Percentiles rank a stretch among this genome's conserved stretches.
These are phyloP conservation scores for Chrysanthemum lavandulifolium DNA, from an alignment of 129 eudicot species.

Conservation along the genomic window DNA sequence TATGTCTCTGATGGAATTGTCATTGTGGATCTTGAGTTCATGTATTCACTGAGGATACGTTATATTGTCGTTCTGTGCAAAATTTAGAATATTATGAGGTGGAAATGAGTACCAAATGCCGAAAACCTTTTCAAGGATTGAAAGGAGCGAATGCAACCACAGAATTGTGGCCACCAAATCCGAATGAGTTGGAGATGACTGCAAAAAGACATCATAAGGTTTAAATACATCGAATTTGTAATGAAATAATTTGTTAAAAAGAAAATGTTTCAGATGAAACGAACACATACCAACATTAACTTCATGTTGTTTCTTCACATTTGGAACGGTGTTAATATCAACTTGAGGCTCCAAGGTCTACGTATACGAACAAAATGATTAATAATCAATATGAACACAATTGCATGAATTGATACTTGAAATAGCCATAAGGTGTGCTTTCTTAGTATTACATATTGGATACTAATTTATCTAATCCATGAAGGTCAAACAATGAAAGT, in stretches of 20 bases:
- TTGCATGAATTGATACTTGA: neutral
- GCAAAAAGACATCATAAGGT: constrained; percentile 17
- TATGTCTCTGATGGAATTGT: neutral
- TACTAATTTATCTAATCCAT: too few species aligned
- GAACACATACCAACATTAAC: constrained; percentile 63
- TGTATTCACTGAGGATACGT: neutral
- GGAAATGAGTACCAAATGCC: too few species aligned
- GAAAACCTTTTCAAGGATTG: constrained; percentile 31
- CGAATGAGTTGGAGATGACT: constrained; percentile 72
- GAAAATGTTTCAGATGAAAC: neutral
- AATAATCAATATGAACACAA: constrained; percentile 9
- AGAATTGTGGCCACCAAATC: constrained; percentile 64
- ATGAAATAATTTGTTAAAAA: neutral
- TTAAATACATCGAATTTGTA: neutral
- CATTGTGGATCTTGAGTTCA: neutral
- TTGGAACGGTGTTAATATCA: constrained; percentile 77
- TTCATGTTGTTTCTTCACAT: constrained; percentile 71
- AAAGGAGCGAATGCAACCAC: constrained; percentile 66
- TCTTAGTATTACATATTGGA: constrained; percentile 35
- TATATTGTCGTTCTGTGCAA: constrained; percentile 6
- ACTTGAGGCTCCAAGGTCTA: constrained; percentile 70
- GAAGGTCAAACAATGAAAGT: too few species aligned
- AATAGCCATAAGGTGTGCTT: neutral
- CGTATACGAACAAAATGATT: constrained; percentile 10
- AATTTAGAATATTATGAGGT: neutral